Evolutionary conservation across 768 basidiomycete genomes (phyloP).

Genomic region (Tubosaeta sp.): DNA sequence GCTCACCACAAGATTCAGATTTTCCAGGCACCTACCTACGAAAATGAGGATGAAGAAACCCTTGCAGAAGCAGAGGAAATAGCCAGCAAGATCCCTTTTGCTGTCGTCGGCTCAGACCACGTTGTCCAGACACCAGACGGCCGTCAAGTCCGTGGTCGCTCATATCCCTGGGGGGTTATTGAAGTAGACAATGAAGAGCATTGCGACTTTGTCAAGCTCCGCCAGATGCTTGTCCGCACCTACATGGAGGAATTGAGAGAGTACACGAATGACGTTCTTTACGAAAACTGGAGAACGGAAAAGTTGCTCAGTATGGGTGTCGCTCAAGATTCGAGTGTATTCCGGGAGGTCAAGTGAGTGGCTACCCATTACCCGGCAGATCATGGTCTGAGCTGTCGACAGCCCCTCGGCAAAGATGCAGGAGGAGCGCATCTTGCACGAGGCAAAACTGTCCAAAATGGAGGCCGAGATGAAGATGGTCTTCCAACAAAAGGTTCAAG

Average conservation of each 20-base stretch:
- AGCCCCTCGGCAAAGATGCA: constrained; percentile 96
- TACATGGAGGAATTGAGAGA: constrained; percentile 99
- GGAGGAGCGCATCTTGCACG: constrained; percentile 93
- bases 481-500: constrained; percentile 99
- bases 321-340: constrained; percentile 93
- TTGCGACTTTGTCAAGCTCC: constrained; percentile 98
- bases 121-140: constrained; percentile 82
- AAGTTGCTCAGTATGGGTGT: constrained; percentile 98
- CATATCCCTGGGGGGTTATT: constrained; percentile 98
- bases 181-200: constrained; percentile 99
- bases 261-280: constrained; percentile 92
- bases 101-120: constrained; percentile 91
- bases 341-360: constrained; percentile 98
- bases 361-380: not conserved
- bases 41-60: constrained; percentile 98
- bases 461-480: constrained; percentile 99
- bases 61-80: constrained; percentile 97
- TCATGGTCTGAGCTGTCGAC: constrained; percentile 13
- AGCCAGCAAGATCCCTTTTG: constrained; percentile 96
- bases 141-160: constrained; percentile 88
- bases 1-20: constrained; percentile 94
- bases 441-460: constrained; percentile 98
- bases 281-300: constrained; percentile 98
- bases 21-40: constrained; percentile 96
- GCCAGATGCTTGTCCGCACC: constrained; percentile 98